A percentile compares a stretch with the other conserved stretches of the same genome.
These are phyloP conservation scores for Talaromyces thailandensis DNA, from an alignment of 495 filamentous ascomycete genomes.

Conservation along the genomic window DNA sequence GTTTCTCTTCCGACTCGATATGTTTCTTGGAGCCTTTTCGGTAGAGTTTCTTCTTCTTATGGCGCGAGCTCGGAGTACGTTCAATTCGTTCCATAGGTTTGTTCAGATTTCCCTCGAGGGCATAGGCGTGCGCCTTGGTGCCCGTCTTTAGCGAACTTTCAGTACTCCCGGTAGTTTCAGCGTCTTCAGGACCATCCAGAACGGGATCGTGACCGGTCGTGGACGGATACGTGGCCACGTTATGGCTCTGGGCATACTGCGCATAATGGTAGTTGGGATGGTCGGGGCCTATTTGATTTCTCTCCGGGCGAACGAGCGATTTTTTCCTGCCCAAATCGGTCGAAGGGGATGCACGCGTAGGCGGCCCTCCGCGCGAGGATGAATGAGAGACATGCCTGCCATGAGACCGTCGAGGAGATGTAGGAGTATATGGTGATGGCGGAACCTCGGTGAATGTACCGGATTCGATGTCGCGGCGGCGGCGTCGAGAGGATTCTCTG, in stretches of 20 bases:
- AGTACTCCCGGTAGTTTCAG: constrained; percentile 46
- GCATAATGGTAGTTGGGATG: constrained; percentile 94
- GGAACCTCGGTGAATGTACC: constrained; percentile 41
- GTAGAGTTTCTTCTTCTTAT: constrained; percentile 25
- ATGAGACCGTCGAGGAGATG: constrained; percentile 12
- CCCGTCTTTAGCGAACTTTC: constrained; percentile 42
- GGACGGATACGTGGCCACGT: constrained; percentile 81
- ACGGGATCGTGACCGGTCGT: constrained; percentile 87
- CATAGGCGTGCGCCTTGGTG: constrained; percentile 26
- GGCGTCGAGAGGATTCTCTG: constrained; percentile 59
- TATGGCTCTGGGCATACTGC: constrained; percentile 69
- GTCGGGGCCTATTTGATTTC: constrained; percentile 67
- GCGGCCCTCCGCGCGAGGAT: constrained; percentile 15
- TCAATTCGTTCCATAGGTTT: constrained; percentile 45
- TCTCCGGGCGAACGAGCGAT: constrained; percentile 81
- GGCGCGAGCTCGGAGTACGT: constrained; percentile 30
- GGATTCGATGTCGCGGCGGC: constrained; percentile 59
- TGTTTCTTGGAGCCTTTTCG: constrained; percentile 43
- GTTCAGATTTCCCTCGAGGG: constrained; percentile 31
- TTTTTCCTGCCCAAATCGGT: constrained; percentile 54
- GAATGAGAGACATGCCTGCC: constrained; percentile 26
- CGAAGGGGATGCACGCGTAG: neutral
- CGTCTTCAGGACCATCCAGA: constrained; percentile 57
- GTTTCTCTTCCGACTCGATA: constrained; percentile 40
- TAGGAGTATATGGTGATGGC: constrained; percentile 23